phyloP scores from a whole-genome alignment of 345 rosid genomes.

The Arabidopsis arenosa region DNA sequence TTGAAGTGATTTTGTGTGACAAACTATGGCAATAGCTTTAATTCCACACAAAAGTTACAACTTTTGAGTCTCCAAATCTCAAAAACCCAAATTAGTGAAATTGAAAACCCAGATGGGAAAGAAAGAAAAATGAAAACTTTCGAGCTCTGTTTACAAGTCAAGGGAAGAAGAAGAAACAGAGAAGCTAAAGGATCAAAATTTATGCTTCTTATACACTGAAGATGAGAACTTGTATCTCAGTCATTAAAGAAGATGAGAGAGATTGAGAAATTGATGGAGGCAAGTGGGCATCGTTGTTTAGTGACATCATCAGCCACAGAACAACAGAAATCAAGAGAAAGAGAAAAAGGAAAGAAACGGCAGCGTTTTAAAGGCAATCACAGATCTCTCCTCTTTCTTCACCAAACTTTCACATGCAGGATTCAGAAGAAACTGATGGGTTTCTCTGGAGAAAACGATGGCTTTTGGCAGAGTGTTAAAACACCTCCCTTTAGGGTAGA shows the following conservation, averaged over 20 bases:
- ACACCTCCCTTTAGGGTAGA: slow-evolving; percentile 22
- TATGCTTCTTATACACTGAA: slow-evolving; percentile 22
- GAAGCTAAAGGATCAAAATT: slow-evolving; percentile 37
- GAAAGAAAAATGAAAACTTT: slow-evolving; percentile 36
- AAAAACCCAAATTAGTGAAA: slow-evolving; percentile 1
- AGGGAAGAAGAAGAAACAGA: background rate
- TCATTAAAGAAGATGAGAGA: background rate
- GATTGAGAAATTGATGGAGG: slow-evolving; percentile 24
- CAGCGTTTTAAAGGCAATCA: slow-evolving; percentile 52
- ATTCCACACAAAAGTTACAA: slow-evolving; percentile 18
- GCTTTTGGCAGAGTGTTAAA: slow-evolving; percentile 38
- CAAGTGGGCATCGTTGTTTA: slow-evolving; percentile 32
- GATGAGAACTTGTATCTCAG: slow-evolving; percentile 20
- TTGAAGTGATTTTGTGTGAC: background rate
- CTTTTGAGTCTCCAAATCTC: slow-evolving; percentile 26
- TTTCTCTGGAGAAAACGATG: slow-evolving; percentile 56
- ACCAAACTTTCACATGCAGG: slow-evolving; percentile 72
- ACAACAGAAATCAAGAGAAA: slow-evolving; percentile 30
- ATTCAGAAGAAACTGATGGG: slow-evolving; percentile 43
- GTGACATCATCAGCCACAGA: slow-evolving; percentile 38
- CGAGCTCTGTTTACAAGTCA: slow-evolving; percentile 21
- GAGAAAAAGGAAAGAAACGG: slow-evolving; percentile 38
- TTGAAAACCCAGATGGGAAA: slow-evolving; percentile 8
- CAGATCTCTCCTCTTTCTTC: slow-evolving; percentile 55
- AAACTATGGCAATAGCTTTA: slow-evolving; percentile 21